Evolutionary conservation across 495 filamentous ascomycete genomes (phyloP).

Genomic region (Talaromyces adpressus): DNA sequence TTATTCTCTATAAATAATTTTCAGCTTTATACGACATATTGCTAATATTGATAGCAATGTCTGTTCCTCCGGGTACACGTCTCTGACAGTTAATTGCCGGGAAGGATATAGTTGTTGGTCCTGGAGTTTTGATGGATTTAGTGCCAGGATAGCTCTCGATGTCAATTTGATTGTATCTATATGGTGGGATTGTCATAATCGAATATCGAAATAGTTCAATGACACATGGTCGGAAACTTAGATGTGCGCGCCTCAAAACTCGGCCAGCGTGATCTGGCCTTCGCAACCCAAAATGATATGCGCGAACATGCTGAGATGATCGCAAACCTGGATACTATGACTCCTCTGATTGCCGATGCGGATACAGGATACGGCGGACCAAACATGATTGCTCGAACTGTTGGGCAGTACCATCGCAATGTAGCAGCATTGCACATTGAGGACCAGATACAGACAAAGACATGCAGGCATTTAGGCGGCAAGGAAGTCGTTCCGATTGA

Average conservation of each 20-base stretch:
- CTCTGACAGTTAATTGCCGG: too few species aligned
- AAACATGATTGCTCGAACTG: constrained; percentile 56
- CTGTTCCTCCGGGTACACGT: too few species aligned
- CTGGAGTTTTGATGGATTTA: constrained; percentile 65
- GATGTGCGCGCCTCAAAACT: constrained; percentile 57
- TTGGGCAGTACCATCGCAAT: constrained; percentile 49
- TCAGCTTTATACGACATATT: too few species aligned
- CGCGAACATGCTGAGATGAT: constrained; percentile 37
- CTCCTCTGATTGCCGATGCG: constrained; percentile 62
- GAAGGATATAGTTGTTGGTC: constrained; percentile 25
- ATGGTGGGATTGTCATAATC: constrained; percentile 34
- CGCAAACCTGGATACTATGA: constrained; percentile 28
- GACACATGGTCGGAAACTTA: too few species aligned
- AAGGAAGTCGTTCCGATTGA: constrained; percentile 42
- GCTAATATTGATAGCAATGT: too few species aligned
- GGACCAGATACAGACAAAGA: constrained; percentile 53
- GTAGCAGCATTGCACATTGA: constrained; percentile 55
- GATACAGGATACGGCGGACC: constrained; percentile 63
- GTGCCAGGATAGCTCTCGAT: constrained; percentile 54
- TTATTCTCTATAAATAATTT: too few species aligned
- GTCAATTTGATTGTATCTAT: constrained; percentile 57
- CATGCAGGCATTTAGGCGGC: constrained; percentile 42
- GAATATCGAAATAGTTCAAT: too few species aligned
- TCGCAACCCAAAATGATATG: constrained; percentile 46
- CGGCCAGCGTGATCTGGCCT: constrained; percentile 61